Evolutionary conservation across 1,139 yeast genomes (phyloP).

Genomic region (Lodderomyces metapsilosis): DNA sequence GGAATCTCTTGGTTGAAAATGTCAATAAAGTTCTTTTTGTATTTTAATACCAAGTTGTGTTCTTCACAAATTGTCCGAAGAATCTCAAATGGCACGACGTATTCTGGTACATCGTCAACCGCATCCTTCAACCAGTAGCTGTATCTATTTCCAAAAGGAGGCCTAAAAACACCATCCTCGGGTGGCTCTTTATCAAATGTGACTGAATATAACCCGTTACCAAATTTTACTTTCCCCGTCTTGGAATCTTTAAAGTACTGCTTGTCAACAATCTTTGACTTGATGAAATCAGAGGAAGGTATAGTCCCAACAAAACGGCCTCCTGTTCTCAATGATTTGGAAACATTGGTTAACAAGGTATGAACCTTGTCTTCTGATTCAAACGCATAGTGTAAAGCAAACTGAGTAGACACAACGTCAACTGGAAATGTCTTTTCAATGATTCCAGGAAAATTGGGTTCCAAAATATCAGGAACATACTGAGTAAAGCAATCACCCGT

Average conservation of each 20-base stretch:
- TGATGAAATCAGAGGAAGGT: constrained; percentile 86
- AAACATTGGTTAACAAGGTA: constrained; percentile 68
- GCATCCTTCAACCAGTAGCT: constrained; percentile 86
- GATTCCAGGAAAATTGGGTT: constrained; percentile 51
- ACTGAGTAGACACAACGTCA: constrained; percentile 85
- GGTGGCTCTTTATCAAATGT: constrained; percentile 78
- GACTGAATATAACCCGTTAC: constrained; percentile 79
- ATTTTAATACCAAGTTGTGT: constrained; percentile 69
- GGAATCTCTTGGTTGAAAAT: constrained; percentile 82
- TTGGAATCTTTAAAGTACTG: constrained; percentile 35
- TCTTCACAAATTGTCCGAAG: constrained; percentile 82
- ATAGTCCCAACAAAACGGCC: constrained; percentile 92
- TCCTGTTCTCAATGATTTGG: constrained; percentile 73
- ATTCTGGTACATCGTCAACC: constrained; percentile 94
- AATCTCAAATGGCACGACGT: constrained; percentile 93
- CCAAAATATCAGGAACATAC: constrained; percentile 69
- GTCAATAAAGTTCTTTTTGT: constrained; percentile 76
- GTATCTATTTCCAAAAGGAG: constrained; percentile 83
- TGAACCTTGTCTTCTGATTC: constrained; percentile 80
- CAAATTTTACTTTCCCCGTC: constrained; percentile 58
- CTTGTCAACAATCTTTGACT: constrained; percentile 54
- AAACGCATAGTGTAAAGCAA: constrained; percentile 92
- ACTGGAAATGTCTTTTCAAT: constrained; percentile 74
- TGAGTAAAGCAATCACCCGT: constrained; percentile 89
- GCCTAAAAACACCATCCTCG: constrained; percentile 63